A percentile compares a stretch with the other conserved stretches of the same genome.
phyloP scores from a whole-genome alignment of 257 asterid genomes.

The Solanum megistacrolobum region DNA sequence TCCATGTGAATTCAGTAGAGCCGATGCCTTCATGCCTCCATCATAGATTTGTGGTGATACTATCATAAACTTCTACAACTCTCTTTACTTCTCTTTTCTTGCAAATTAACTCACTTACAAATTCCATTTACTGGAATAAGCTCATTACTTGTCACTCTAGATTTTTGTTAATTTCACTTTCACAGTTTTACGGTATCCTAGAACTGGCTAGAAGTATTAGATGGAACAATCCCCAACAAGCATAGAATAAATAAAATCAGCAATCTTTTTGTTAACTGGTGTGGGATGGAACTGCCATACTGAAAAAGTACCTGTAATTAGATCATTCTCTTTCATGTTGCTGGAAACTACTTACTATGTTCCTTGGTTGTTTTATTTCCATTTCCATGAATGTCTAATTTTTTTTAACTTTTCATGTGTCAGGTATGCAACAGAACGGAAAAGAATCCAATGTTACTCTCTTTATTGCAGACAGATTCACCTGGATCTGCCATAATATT shows the following conservation, averaged over 20 bases:
- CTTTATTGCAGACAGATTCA: conserved; percentile 50
- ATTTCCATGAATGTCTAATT: background rate
- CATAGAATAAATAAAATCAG: background rate
- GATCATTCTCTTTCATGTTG: background rate
- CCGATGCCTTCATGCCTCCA: conserved; percentile 85
- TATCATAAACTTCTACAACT: background rate
- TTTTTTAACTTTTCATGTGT: background rate
- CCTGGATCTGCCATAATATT: conserved; percentile 89
- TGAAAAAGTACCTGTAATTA: background rate
- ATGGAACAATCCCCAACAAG: background rate
- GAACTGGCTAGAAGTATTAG: background rate
- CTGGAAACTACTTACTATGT: background rate
- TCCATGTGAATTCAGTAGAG: conserved; percentile 66
- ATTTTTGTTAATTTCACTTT: background rate
- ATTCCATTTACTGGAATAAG: background rate
- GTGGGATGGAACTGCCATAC: background rate
- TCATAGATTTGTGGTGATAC: conserved; percentile 84
- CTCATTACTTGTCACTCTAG: background rate
- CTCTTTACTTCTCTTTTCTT: background rate
- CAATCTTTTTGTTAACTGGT: background rate
- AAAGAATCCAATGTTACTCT: conserved; percentile 48
- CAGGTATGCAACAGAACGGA: conserved; percentile 70
- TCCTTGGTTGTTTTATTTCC: background rate
- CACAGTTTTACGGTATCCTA: background rate
- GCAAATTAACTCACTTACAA: background rate